phyloP scores from a whole-genome alignment of 352 stramenopile genomes.

The Globisporangium uncinulatum region DNA sequence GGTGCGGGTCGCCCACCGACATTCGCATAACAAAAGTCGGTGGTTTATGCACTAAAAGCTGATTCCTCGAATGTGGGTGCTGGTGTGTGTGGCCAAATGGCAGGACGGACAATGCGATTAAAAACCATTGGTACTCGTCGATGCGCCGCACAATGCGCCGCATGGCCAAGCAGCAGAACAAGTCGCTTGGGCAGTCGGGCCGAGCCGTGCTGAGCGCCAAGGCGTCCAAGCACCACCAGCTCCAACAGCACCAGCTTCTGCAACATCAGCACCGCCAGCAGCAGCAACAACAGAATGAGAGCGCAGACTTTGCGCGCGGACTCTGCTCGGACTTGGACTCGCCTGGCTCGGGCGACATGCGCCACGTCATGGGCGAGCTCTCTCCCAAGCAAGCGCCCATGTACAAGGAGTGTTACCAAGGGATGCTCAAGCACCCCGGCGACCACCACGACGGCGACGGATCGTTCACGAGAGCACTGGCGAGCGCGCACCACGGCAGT shows the following conservation, averaged over 20 bases:
- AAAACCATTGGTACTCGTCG: constrained; percentile 90
- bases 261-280: constrained; percentile 1
- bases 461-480: constrained; percentile 1
- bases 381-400: constrained; percentile 54
- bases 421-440: constrained; percentile 57
- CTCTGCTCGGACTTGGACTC: constrained; percentile 8
- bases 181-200: constrained; percentile 34
- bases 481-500: neutral
- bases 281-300: constrained; percentile 4
- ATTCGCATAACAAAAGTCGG: no score
- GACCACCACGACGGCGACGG: constrained; percentile 6
- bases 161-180: constrained; percentile 86
- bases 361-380: constrained; percentile 37
- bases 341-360: constrained; percentile 7
- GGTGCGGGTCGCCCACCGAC: constrained; percentile 21
- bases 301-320: constrained; percentile 1
- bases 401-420: constrained; percentile 77
- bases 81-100: neutral
- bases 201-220: constrained; percentile 23
- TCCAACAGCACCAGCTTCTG: constrained; percentile 6
- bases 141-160: constrained; percentile 88
- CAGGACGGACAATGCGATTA: constrained; percentile 86
- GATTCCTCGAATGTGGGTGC: neutral
- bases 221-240: constrained; percentile 18
- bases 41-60: no score